Evolutionary conservation across 805 yeast species (phyloP).

Genomic region (Saccharomycopsis selenospora): DNA sequence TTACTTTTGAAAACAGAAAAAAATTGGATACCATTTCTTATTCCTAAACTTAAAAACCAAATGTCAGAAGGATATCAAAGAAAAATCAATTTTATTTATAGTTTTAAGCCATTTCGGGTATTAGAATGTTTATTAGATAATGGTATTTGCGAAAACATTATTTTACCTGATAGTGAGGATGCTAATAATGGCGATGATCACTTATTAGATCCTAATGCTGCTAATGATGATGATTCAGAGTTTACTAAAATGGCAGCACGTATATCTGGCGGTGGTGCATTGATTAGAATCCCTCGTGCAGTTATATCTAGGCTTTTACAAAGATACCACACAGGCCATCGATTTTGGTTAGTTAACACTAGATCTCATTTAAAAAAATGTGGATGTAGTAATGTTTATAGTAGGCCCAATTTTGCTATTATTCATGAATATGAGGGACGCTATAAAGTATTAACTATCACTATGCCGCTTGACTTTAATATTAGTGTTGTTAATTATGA

Average conservation of each 20-base stretch:
- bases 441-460: background rate
- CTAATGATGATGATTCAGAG: background rate
- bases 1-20: conserved; percentile 2
- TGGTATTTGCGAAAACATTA: conserved; percentile 8
- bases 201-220: conserved; percentile 19
- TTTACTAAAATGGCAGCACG: background rate
- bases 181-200: conserved; percentile 12
- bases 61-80: background rate
- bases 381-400: conserved; percentile 34
- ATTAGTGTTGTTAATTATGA: background rate
- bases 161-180: conserved; percentile 3
- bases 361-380: conserved; percentile 33
- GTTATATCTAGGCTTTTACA: background rate
- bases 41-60: conserved; percentile 21
- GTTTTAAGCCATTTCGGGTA: conserved; percentile 7
- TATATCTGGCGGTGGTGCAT: conserved; percentile 3
- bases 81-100: conserved; percentile 8
- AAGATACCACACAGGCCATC: conserved; percentile 13
- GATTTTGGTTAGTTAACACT: conserved; percentile 33
- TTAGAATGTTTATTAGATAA: conserved; percentile 15
- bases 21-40: conserved; percentile 14
- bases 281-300: background rate
- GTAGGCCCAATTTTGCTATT: conserved; percentile 29
- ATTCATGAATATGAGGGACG: background rate
- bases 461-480: conserved; percentile 3